These are phyloP conservation scores for Macrocystidia cucumis DNA, from an alignment of 1,284 basidiomycete species.

Conservation along the genomic window DNA sequence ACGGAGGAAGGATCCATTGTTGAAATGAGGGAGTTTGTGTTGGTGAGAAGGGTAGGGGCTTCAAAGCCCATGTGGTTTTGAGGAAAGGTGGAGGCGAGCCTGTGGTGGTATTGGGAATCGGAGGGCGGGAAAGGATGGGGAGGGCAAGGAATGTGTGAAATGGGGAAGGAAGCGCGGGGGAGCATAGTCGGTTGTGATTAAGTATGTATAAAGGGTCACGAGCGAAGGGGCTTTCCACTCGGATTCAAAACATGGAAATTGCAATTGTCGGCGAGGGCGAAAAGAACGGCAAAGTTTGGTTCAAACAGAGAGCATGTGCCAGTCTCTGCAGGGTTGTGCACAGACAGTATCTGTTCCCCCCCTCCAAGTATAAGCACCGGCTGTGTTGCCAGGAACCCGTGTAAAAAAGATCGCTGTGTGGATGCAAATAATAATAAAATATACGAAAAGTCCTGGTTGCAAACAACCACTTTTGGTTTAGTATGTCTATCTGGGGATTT, in stretches of 20 bases:
- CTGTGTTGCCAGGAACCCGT: conserved; percentile 21
- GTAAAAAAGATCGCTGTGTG: conserved; percentile 2
- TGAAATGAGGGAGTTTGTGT: conserved; percentile 10
- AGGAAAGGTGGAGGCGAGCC: conserved; percentile 11
- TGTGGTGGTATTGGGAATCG: conserved; percentile 12
- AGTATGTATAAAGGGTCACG: conserved; percentile 13
- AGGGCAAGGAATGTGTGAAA: conserved; percentile 8
- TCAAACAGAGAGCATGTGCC: conserved; percentile 4
- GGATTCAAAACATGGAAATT: conserved; percentile 16
- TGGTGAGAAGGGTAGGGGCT: conserved; percentile 15
- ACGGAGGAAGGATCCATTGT: conserved; percentile 50
- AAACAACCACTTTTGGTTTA: conserved; percentile 1
- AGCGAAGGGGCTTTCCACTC: conserved; percentile 9
- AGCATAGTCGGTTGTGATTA: conserved; percentile 21
- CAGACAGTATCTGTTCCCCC: conserved; percentile 17
- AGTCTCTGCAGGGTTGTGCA: conserved; percentile 10
- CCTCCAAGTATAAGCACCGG: conserved; percentile 6
- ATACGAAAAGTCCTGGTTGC: too few species aligned
- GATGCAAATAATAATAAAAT: too few species aligned
- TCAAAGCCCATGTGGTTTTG: conserved; percentile 11
- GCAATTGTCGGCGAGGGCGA: conserved; percentile 19
- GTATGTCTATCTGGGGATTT: too few species aligned
- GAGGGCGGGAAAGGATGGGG: conserved; percentile 13
- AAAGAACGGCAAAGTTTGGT: conserved; percentile 20
- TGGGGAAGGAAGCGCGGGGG: conserved; percentile 15